Conservation (phyloP, 2,329 filamentous ascomycete species). For the Nemania sp. region DNA sequence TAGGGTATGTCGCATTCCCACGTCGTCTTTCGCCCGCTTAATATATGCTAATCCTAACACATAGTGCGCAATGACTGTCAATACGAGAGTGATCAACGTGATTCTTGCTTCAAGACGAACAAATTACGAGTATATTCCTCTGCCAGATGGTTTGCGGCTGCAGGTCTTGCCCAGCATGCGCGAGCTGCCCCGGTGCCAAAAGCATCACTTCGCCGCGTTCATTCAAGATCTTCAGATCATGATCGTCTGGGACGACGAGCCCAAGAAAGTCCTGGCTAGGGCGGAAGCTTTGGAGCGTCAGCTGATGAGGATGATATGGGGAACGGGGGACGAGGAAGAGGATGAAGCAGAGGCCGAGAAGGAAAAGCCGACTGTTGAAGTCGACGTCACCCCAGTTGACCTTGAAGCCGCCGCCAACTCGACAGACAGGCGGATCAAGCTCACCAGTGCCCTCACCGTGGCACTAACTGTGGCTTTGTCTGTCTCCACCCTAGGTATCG, state of each 20-base stretch:
- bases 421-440: slow-evolving; percentile 61
- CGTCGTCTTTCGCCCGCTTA: neutral
- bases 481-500: slow-evolving; percentile 65
- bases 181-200: slow-evolving; percentile 69
- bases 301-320: slow-evolving; percentile 71
- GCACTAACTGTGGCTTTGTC: slow-evolving; percentile 65
- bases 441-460: slow-evolving; percentile 68
- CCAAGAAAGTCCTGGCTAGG: slow-evolving; percentile 65
- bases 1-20: slow-evolving; percentile 47
- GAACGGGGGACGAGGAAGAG: slow-evolving; percentile 55
- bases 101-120: slow-evolving; percentile 62
- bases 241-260: slow-evolving; percentile 74
- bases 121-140: slow-evolving; percentile 67
- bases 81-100: slow-evolving; percentile 72
- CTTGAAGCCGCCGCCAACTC: slow-evolving; percentile 56
- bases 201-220: slow-evolving; percentile 75
- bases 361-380: slow-evolving; percentile 50
- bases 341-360: slow-evolving; percentile 59
- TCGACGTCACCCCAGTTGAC: slow-evolving; percentile 57
- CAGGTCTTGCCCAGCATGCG: slow-evolving; percentile 71
- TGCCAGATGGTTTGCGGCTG: slow-evolving; percentile 68
- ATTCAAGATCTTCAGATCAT: slow-evolving; percentile 68
- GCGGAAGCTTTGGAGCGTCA: slow-evolving; percentile 64
- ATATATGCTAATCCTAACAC: slow-evolving; percentile 33
- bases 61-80: slow-evolving; percentile 75